Evolutionary conservation across 1,139 yeast genomes (phyloP).

Genomic region (Protomyces inundatus): DNA sequence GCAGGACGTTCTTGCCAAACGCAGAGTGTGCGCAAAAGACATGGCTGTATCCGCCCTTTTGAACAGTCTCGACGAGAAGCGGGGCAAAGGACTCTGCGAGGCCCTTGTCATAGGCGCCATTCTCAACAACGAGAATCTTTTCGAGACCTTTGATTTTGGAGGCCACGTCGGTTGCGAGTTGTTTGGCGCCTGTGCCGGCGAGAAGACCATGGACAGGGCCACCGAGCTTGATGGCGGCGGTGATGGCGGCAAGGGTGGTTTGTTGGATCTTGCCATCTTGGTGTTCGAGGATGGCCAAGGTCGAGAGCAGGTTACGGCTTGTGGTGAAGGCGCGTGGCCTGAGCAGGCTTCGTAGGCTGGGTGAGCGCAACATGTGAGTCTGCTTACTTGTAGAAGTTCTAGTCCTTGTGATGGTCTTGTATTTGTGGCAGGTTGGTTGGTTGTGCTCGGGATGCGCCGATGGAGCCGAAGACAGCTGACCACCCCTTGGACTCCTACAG

Average conservation of each 20-base stretch:
- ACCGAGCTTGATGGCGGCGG: constrained; percentile 43
- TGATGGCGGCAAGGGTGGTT: constrained; percentile 35
- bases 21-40: constrained; percentile 78
- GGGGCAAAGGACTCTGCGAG: constrained; percentile 42
- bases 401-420: no score
- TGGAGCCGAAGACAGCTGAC: no score
- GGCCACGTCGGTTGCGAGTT: constrained; percentile 37
- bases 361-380: neutral
- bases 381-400: no score
- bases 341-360: neutral
- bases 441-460: no score
- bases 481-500: no score
- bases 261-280: constrained; percentile 21
- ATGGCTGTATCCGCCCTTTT: constrained; percentile 53
- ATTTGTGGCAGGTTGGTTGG: no score
- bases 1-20: constrained; percentile 78
- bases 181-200: constrained; percentile 41
- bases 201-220: constrained; percentile 44
- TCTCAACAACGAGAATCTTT: constrained; percentile 41
- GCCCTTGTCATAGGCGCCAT: constrained; percentile 41
- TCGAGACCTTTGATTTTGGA: constrained; percentile 41
- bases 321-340: neutral
- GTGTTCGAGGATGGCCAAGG: constrained; percentile 27
- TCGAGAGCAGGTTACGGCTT: constrained; percentile 2
- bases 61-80: constrained; percentile 43